Evolutionary conservation across 805 yeast species (phyloP).

Genomic region (Candida suzukii): DNA sequence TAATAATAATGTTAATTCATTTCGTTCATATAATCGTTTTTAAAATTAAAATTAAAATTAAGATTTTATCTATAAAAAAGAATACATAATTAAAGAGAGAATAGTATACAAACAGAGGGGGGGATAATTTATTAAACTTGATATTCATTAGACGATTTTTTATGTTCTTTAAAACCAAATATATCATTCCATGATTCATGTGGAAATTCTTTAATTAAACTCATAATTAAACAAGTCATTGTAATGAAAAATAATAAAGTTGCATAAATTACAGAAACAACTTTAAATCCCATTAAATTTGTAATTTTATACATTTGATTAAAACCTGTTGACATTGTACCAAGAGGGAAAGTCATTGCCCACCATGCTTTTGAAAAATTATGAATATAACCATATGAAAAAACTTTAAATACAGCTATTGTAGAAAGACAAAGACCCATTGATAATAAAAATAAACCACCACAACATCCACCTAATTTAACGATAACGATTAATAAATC

Average conservation of each 20-base stretch:
- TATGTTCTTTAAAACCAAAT: not conserved
- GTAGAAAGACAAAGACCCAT: slow-evolving; percentile 32
- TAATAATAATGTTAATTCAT: too few species aligned
- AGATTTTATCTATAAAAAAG: too few species aligned
- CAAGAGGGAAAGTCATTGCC: slow-evolving; percentile 88
- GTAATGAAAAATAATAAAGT: slow-evolving; percentile 41
- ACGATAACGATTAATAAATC: slow-evolving; percentile 9
- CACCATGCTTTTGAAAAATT: slow-evolving; percentile 54
- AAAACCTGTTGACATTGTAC: slow-evolving; percentile 66
- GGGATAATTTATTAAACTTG: not conserved
- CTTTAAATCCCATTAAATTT: slow-evolving; percentile 50
- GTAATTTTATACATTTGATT: slow-evolving; percentile 41
- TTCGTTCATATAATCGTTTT: too few species aligned
- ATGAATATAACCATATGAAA: slow-evolving; percentile 24
- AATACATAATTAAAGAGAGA: too few species aligned
- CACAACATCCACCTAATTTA: not conserved
- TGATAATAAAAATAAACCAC: slow-evolving; percentile 22
- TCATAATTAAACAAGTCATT: slow-evolving; percentile 32
- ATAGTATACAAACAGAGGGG: too few species aligned
- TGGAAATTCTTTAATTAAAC: slow-evolving; percentile 26
- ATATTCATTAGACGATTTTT: not conserved
- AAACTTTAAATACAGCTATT: slow-evolving; percentile 30
- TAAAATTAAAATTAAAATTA: too few species aligned
- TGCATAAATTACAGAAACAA: slow-evolving; percentile 57
- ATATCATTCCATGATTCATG: not conserved